These are phyloP conservation scores for Chalciporus pseudorubinellus DNA, from an alignment of 768 basidiomycete genomes.

Conservation along the genomic window DNA sequence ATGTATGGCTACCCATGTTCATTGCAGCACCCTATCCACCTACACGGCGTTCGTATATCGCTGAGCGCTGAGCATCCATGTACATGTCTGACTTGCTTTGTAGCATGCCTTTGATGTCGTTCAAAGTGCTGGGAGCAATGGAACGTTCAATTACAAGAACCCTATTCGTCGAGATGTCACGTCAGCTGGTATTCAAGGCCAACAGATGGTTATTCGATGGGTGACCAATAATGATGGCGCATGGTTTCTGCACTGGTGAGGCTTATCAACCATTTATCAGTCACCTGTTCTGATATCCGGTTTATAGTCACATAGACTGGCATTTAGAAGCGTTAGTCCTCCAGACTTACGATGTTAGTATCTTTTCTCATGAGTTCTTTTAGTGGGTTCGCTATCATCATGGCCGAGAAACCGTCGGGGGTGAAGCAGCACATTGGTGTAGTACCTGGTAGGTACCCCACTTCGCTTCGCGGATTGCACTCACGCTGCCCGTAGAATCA, in stretches of 20 bases:
- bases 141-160: slow-evolving; percentile 33
- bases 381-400: slow-evolving; percentile 28
- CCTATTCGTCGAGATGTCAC: slow-evolving; percentile 37
- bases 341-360: neutral
- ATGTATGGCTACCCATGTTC: neutral
- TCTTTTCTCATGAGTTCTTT: neutral
- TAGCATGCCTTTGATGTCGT: slow-evolving; percentile 38
- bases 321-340: slow-evolving; percentile 23
- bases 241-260: slow-evolving; percentile 46
- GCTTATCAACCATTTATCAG: neutral
- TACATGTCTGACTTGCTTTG: neutral
- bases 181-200: slow-evolving; percentile 27
- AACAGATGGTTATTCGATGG: slow-evolving; percentile 53
- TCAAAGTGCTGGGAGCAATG: slow-evolving; percentile 25
- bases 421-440: slow-evolving; percentile 10
- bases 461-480: neutral
- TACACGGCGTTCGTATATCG: slow-evolving; percentile 25
- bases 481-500: slow-evolving; percentile 10
- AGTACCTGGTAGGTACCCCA: slow-evolving; percentile 14
- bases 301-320: slow-evolving; percentile 30
- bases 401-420: slow-evolving; percentile 25
- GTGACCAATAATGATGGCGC: slow-evolving; percentile 63
- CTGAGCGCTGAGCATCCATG: neutral
- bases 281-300: neutral
- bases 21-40: slow-evolving; percentile 28